Base-by-base conservation (phyloP, 306 rosid species). In the Ormosia semicastrata region DNA sequence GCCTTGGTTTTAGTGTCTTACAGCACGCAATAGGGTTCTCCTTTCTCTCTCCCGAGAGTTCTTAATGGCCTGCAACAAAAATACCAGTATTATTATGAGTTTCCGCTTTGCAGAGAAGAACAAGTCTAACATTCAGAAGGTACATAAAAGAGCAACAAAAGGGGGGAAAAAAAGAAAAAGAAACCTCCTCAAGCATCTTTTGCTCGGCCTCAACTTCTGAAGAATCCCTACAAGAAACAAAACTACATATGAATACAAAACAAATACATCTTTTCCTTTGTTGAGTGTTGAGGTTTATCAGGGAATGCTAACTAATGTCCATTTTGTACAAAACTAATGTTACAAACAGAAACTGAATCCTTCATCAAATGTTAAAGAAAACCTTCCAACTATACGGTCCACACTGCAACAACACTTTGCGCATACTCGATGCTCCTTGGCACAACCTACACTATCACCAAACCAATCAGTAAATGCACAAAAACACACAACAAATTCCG, bases 141-240 rank as follows among this genome's bases (percentile, higher is more conserved):
- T 54, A 66, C 12, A 71, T 43, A 24, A 58, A 56, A 65, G 29
- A 0, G 58, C 1, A 15, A 24, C 17, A 13, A 11, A 24, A 46
- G 33, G 3, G 9, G 46, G 46, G 1, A 30, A 44, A 4, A 18
- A 17, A 7, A 37, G 24, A 77, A 72, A 71, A 66, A 56, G 52
- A 66, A 74, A 93, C 99, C 97, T 92, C 93, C 8, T 93, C 92
- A 32, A 95, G 99, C 93, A 57, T 67, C 85, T 90, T 95, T 77
- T 95, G 93, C 87, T 93, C 98, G 0, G 96, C 93, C 78, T 95
- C 99, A 64, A 95, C 96, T 83, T 95, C 99, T 4, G 86, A 79
- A 15, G 60, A 24, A 78, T 95, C 99, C 85, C 97, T 93, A 68
- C 64, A 82, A 76, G 54, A 73, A 67, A 54, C 44, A 40, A 43